phyloP scores from a whole-genome alignment of 192 early-diverging fungal genomes.

The Coemansia sp. region DNA sequence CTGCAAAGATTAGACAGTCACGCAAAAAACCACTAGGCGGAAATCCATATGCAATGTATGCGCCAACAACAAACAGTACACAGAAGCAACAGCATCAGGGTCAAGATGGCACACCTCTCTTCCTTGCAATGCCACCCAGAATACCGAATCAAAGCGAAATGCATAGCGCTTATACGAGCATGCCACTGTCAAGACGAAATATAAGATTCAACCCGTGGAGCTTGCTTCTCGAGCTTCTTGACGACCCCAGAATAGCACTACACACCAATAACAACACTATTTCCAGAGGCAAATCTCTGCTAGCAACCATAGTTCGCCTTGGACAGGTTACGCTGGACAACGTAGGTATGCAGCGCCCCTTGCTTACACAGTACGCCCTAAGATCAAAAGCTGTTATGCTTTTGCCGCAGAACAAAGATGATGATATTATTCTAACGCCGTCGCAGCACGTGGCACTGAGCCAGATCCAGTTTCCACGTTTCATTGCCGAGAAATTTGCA shows the following conservation, averaged over 20 bases:
- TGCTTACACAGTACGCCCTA: constrained; percentile 20
- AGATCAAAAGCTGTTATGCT: constrained; percentile 3
- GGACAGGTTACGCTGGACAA: constrained; percentile 33
- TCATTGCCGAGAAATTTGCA: constrained; percentile 28
- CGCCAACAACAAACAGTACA: neutral
- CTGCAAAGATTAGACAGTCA: constrained; percentile 1
- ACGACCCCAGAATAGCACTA: constrained; percentile 25
- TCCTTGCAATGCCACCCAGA: constrained; percentile 7
- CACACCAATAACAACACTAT: neutral
- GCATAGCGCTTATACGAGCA: constrained; percentile 15
- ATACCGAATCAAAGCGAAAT: constrained; percentile 24
- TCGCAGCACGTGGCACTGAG: constrained; percentile 22
- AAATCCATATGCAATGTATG: constrained; percentile 5
- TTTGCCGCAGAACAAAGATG: neutral
- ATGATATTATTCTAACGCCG: constrained; percentile 11
- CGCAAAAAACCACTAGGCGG: neutral
- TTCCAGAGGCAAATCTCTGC: constrained; percentile 6
- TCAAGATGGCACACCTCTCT: neutral
- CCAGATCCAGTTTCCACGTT: constrained; percentile 43
- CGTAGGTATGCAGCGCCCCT: constrained; percentile 19
- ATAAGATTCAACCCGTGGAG: constrained; percentile 45
- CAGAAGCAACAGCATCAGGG: neutral
- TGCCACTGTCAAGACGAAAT: constrained; percentile 8
- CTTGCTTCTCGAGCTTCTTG: constrained; percentile 38
- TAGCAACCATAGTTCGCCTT: constrained; percentile 19